Percentiles rank a stretch among this genome's conserved stretches.
Conservation (phyloP, 2,329 filamentous ascomycete species). For the Hymenoscyphus repandus region DNA sequence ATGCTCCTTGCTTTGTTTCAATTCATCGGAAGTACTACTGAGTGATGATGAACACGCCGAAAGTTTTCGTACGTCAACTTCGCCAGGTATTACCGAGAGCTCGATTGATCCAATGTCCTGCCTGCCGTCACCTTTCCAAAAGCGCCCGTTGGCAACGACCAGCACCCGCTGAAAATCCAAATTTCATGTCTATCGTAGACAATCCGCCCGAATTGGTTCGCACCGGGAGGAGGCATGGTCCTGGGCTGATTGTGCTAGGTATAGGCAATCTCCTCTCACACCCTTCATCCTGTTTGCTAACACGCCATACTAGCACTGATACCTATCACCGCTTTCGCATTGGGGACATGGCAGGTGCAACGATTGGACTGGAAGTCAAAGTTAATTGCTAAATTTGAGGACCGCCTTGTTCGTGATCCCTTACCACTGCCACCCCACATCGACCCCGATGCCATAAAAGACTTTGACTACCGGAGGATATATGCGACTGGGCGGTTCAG, state of each 20-base stretch:
- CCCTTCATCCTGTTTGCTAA: constrained; percentile 6
- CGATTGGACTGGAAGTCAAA: constrained; percentile 92
- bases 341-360: constrained; percentile 94
- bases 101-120: constrained; percentile 15
- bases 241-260: constrained; percentile 75
- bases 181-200: constrained; percentile 82
- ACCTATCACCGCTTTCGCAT: constrained; percentile 80
- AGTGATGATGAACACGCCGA: constrained; percentile 17
- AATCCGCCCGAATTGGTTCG: constrained; percentile 77
- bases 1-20: neutral
- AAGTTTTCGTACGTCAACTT: constrained; percentile 13
- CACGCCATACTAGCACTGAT: constrained; percentile 49
- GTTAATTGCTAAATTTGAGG: constrained; percentile 84
- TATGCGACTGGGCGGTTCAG: constrained; percentile 66
- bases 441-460: constrained; percentile 73
- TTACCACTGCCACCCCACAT: constrained; percentile 79
- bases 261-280: constrained; percentile 11
- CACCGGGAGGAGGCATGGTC: constrained; percentile 66
- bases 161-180: constrained; percentile 63
- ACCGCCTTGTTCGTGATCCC: constrained; percentile 79
- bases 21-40: neutral
- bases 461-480: constrained; percentile 90
- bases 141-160: constrained; percentile 18
- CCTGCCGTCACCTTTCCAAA: constrained; percentile 26
- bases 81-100: neutral